Base-by-base conservation (phyloP, 73 alveolate species). In the Paramecium caudatum region DNA sequence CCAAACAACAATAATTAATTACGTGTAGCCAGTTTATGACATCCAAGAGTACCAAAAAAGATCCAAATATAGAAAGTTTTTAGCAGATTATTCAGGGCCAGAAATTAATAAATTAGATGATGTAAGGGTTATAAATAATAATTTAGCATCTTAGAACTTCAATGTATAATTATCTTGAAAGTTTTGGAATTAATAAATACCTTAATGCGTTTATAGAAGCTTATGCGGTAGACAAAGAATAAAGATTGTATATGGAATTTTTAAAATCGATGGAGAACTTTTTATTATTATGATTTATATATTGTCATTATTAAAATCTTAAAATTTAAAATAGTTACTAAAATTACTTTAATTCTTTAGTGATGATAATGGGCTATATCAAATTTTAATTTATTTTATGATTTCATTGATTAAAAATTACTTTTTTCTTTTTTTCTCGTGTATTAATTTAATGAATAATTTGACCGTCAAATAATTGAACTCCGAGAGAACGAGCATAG, bases 241-340 rank as follows among this genome's bases (percentile, higher is more conserved):
- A 74, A 43, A 74, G 88, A 74, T 74, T 10, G 32, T 74, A 74
- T 43, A 74, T 74, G 88, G 46, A 74, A 6, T 74, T 74, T 12
- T 17, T 74, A 7, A 74, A 74, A 17, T 27, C 43, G 0, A 41
- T 74, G 68, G 88, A 74, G 7, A 74, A 17, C 0, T 41, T 74
- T 45, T 41, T 74, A 41, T 16, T 68, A 65, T 5, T 55, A 27
- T 55, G 80, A 55, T 55, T 23, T 27, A 55, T 55, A n/a, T n/a
- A n/a, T n/a, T n/a, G n/a, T n/a, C n/a, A n/a, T n/a, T n/a, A n/a
- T n/a, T n/a, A n/a, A n/a, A n/a, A n/a, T n/a, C n/a, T n/a, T n/a
- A n/a, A n/a, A n/a, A n/a, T n/a, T n/a, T n/a, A n/a, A n/a, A n/a
- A n/a, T n/a, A n/a, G n/a, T n/a, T n/a, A n/a, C n/a, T n/a, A n/a